Evolutionary conservation across 108 stramenopile species (phyloP).

Genomic region (Skeletonema tropicum): DNA sequence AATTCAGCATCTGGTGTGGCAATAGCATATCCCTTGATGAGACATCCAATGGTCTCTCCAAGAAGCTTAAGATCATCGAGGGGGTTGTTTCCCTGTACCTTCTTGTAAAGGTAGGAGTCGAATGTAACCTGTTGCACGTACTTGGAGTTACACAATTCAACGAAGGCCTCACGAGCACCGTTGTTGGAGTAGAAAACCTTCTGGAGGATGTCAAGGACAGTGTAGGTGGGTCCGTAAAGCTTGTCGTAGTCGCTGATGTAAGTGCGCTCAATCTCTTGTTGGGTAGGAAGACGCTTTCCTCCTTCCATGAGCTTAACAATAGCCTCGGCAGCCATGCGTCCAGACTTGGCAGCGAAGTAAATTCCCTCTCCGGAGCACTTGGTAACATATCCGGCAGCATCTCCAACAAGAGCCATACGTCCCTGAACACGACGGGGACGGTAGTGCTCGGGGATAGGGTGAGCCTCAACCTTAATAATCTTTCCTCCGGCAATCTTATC

Average conservation of each 20-base stretch:
- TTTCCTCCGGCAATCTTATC: conserved; percentile 97
- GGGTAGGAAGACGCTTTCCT: conserved; percentile 89
- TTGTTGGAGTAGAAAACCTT: conserved; percentile 98
- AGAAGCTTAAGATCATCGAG: conserved; percentile 97
- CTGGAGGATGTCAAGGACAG: conserved; percentile 95
- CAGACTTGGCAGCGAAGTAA: conserved; percentile 98
- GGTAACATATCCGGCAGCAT: conserved; percentile 98
- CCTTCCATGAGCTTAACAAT: conserved; percentile 90
- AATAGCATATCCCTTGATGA: conserved; percentile 94
- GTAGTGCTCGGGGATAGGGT: conserved; percentile 99
- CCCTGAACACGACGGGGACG: conserved; percentile 95
- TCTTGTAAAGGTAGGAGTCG: conserved; percentile 99
- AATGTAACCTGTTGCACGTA: conserved; percentile 99
- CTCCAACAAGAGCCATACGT: conserved; percentile 94
- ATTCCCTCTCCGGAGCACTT: conserved; percentile 99
- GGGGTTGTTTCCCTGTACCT: conserved; percentile 97
- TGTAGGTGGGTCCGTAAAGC: conserved; percentile 95
- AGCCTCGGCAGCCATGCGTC: conserved; percentile 96
- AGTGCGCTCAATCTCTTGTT: conserved; percentile 89
- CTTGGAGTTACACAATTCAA: conserved; percentile 96
- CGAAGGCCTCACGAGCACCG: conserved; percentile 97
- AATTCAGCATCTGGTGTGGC: conserved; percentile 94
- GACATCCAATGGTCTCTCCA: conserved; percentile 93
- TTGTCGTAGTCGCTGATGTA: conserved; percentile 95
- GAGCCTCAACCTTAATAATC: conserved; percentile 99